phyloP scores from a whole-genome alignment of 192 early-diverging fungal species.

The Rhizophagus prolifer region DNA sequence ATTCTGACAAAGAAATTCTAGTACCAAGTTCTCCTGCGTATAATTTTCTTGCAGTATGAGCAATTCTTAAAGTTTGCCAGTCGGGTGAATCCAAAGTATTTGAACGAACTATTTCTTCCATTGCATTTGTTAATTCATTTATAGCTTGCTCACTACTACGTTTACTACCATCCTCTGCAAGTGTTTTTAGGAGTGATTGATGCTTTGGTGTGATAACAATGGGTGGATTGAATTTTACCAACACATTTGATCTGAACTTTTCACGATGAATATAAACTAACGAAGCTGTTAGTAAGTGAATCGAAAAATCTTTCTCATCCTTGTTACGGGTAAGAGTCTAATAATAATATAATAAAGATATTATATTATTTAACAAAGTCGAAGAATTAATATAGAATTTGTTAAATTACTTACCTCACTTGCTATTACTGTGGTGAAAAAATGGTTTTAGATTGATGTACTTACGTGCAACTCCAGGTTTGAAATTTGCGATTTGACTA shows the following conservation, averaged over 20 bases:
- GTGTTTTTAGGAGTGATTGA: constrained; percentile 32
- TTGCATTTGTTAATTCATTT: constrained; percentile 34
- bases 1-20: constrained; percentile 41
- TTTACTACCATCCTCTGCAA: constrained; percentile 29
- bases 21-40: constrained; percentile 42
- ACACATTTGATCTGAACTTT: constrained; percentile 44
- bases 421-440: constrained; percentile 32
- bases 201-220: constrained; percentile 43
- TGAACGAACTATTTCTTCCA: constrained; percentile 39
- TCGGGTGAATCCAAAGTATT: constrained; percentile 38
- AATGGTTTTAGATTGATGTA: neutral
- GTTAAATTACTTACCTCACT: constrained; percentile 38
- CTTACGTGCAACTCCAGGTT: constrained; percentile 37
- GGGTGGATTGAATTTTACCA: constrained; percentile 42
- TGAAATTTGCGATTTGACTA: constrained; percentile 39
- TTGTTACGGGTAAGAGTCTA: constrained; percentile 36
- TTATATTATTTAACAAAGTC: neutral
- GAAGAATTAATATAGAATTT: neutral
- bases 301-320: constrained; percentile 38
- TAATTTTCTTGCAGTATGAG: constrained; percentile 42
- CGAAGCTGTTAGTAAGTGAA: constrained; percentile 40
- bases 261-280: constrained; percentile 43
- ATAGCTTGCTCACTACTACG: constrained; percentile 32
- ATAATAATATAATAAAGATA: neutral
- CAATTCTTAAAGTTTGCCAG: constrained; percentile 40